Conservation (phyloP, 257 asterid genomes). For the Anisodus acutangulus region DNA sequence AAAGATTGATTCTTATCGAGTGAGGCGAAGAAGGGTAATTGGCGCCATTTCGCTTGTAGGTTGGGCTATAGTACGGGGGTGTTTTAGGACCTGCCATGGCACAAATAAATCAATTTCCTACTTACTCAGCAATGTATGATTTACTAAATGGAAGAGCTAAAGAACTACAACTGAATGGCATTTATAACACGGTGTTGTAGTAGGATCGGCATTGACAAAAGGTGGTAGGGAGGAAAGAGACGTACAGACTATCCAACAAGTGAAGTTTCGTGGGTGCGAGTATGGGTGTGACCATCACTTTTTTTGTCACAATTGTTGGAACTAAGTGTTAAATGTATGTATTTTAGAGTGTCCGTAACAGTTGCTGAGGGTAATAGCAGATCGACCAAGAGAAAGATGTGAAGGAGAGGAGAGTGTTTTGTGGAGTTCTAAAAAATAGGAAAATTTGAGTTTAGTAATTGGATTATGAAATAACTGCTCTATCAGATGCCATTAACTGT, state of each 20-base stretch:
- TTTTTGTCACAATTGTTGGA: not conserved
- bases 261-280: not conserved
- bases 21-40: conserved; percentile 13
- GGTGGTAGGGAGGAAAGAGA: not conserved
- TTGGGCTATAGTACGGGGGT: conserved; percentile 26
- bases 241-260: not conserved
- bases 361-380: not conserved
- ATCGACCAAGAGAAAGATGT: conserved; percentile 20
- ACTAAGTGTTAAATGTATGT: not conserved
- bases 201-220: not conserved
- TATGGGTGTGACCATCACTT: not conserved
- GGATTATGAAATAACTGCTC: not conserved
- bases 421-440: conserved; percentile 19
- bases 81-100: conserved; percentile 23
- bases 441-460: not conserved
- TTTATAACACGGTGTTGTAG: not conserved
- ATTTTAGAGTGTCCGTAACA: not conserved
- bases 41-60: not conserved
- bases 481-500: not conserved
- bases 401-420: not conserved
- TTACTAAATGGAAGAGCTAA: not conserved
- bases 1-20: conserved; percentile 2
- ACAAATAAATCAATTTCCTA: not conserved
- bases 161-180: not conserved
- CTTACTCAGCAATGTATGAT: not conserved